A percentile compares a stretch with the other conserved stretches of the same genome.
phyloP scores from a whole-genome alignment of 495 filamentous ascomycete genomes.

The Hypoxylon subgilvum region DNA sequence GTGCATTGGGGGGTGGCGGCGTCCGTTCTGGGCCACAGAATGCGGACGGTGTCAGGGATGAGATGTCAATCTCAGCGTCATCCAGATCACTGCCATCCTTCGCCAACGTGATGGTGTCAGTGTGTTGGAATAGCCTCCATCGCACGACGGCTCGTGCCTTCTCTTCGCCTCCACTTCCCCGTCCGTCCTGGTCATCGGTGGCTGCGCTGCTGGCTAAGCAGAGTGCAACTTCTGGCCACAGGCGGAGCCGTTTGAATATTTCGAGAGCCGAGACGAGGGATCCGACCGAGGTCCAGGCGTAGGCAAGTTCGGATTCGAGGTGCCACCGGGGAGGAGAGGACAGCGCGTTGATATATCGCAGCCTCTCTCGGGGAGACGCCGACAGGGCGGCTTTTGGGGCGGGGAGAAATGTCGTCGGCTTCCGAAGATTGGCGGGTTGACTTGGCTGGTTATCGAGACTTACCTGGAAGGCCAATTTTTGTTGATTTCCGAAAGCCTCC shows the following conservation, averaged over 20 bases:
- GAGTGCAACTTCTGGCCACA: constrained; percentile 95
- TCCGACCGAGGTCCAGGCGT: constrained; percentile 85
- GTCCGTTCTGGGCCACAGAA: constrained; percentile 65
- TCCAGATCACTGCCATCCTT: constrained; percentile 50
- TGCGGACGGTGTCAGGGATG: constrained; percentile 57
- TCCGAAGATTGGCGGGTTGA: constrained; percentile 30
- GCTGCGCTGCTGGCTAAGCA: constrained; percentile 70
- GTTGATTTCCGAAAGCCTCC: too few relatives aligned
- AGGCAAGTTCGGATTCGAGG: constrained; percentile 89
- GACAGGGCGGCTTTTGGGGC: constrained; percentile 75
- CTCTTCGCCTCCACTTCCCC: constrained; percentile 65
- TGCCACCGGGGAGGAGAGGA: constrained; percentile 88
- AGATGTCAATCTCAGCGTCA: constrained; percentile 57
- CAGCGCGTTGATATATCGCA: constrained; percentile 82
- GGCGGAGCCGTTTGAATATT: constrained; percentile 91
- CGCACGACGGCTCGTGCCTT: constrained; percentile 78
- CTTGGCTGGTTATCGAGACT: constrained; percentile 28
- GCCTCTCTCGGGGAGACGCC: constrained; percentile 73
- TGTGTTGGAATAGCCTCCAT: constrained; percentile 73
- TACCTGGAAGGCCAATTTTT: constrained; percentile 51
- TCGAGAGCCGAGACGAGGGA: constrained; percentile 89
- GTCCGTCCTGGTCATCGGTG: constrained; percentile 67
- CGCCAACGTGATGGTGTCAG: constrained; percentile 10
- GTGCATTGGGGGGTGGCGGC: constrained; percentile 79
- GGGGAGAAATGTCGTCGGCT: constrained; percentile 80